Conservation (phyloP, 78 protist species). For the Pigoraptor vietnamica region DNA sequence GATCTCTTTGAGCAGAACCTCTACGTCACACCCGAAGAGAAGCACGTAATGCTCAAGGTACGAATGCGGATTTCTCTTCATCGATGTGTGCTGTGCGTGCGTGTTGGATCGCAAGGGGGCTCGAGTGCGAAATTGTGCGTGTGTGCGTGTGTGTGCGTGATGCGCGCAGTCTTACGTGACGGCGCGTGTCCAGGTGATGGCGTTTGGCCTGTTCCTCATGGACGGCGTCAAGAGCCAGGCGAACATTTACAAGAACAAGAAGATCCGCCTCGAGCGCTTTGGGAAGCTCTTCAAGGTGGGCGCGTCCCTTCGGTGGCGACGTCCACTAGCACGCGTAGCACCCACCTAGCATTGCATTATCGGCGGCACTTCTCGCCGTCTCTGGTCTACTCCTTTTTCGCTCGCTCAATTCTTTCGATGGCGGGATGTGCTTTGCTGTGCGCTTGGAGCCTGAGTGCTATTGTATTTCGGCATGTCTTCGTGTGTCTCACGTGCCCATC, state of each 20-base stretch:
- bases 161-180: background rate
- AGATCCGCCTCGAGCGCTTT: conserved; percentile 37
- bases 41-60: conserved; percentile 42
- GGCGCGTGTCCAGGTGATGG: conserved; percentile 45
- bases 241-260: conserved; percentile 48
- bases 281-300: conserved; percentile 31
- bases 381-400: no score
- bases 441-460: background rate
- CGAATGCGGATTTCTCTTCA: background rate
- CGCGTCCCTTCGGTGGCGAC: background rate
- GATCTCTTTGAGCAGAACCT: conserved; percentile 31
- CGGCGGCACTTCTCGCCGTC: no score
- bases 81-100: background rate
- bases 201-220: conserved; percentile 44
- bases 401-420: no score
- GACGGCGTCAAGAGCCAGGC: conserved; percentile 29
- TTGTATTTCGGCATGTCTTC: background rate
- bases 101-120: no score
- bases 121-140: background rate
- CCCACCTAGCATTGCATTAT: no score
- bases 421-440: no score
- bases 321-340: no score
- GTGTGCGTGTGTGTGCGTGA: no score
- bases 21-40: conserved; percentile 58
- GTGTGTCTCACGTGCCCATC: no score